A percentile compares a stretch with the other conserved stretches of the same genome.
Conservation (phyloP, 495 filamentous ascomycete species). For the Tuber microsphaerosporum region DNA sequence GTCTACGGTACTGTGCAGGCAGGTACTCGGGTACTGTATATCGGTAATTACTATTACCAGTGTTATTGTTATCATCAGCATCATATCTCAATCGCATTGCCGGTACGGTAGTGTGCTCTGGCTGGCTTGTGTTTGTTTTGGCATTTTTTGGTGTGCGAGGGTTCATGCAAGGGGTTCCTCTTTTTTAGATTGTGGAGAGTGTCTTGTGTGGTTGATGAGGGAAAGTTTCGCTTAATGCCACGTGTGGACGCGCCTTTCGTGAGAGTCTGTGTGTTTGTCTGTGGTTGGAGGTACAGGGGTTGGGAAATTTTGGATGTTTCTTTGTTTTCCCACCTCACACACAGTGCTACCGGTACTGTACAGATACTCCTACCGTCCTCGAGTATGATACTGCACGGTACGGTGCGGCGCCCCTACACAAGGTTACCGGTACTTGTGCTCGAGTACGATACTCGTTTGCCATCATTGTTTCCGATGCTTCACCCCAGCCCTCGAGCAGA, state of each 20-base stretch:
- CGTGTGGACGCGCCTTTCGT: not conserved
- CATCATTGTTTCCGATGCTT: not conserved
- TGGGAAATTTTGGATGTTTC: not conserved
- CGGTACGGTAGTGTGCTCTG: not conserved
- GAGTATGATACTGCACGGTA: not conserved
- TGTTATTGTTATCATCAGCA: not conserved
- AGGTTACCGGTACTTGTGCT: no score
- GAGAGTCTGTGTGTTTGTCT: not conserved
- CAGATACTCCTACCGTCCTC: not conserved
- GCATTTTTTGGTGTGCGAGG: not conserved
- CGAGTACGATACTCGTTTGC: not conserved
- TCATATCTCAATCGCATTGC: not conserved
- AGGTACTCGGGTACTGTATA: no score
- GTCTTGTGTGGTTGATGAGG: not conserved
- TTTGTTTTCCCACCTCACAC: not conserved
- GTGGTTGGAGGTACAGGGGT: not conserved
- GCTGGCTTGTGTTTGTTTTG: not conserved
- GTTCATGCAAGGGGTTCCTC: not conserved
- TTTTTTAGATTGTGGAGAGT: not conserved
- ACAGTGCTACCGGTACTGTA: not conserved
- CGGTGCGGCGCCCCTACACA: no score
- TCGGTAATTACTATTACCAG: not conserved
- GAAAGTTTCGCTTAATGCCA: slow-evolving; percentile 1
- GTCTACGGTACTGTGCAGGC: not conserved
- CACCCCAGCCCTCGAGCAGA: not conserved